phyloP scores from a whole-genome alignment of 495 filamentous ascomycete genomes.

The Sabuloglossum arenarium region DNA sequence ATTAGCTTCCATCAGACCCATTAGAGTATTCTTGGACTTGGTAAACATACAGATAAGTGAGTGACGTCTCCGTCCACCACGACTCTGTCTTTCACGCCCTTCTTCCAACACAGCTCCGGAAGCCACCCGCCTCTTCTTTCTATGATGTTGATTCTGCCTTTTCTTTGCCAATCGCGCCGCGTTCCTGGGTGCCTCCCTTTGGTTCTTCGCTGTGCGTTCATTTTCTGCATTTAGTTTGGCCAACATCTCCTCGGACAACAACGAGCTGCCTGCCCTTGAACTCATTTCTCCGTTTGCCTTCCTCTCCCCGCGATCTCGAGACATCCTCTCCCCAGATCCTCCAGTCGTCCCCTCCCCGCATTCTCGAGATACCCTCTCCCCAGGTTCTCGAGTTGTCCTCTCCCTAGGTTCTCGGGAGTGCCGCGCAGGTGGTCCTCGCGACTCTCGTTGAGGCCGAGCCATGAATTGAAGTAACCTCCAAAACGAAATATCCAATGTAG shows the following conservation, averaged over 20 bases:
- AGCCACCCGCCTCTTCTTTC: slow-evolving; percentile 14
- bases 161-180: slow-evolving; percentile 8
- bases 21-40: neutral
- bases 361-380: no score
- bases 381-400: neutral
- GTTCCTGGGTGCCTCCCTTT: slow-evolving; percentile 10
- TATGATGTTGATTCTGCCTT: slow-evolving; percentile 7
- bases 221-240: slow-evolving; percentile 40
- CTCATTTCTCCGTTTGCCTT: neutral
- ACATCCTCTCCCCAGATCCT: neutral
- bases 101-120: slow-evolving; percentile 20
- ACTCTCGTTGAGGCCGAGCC: neutral
- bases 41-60: neutral
- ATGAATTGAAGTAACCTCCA: neutral
- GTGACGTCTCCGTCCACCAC: slow-evolving; percentile 1
- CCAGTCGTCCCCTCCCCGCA: neutral
- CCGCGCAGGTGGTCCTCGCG: neutral
- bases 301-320: neutral
- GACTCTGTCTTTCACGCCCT: slow-evolving; percentile 10
- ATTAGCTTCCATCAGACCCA: slow-evolving; percentile 23
- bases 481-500: neutral
- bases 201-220: slow-evolving; percentile 14
- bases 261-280: slow-evolving; percentile 15
- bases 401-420: neutral
- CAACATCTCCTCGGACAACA: slow-evolving; percentile 34